Conservation (phyloP, 2,329 filamentous ascomycete genomes). For the Trichophyton schoenleinii region DNA sequence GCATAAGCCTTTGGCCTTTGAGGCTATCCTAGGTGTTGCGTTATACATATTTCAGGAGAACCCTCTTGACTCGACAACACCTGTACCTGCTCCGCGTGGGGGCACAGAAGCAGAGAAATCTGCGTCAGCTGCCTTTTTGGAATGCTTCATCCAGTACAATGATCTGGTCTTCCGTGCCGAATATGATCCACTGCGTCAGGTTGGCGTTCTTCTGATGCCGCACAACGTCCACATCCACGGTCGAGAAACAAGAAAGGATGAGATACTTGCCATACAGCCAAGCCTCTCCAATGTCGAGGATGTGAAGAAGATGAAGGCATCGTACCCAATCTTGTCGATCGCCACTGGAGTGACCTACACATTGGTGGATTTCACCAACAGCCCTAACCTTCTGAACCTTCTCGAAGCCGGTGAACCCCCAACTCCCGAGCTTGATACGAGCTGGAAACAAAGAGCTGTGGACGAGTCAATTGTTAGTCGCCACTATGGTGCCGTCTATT, state of each 20-base stretch:
- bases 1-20: conserved; percentile 47
- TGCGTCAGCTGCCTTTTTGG: conserved; percentile 11
- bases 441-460: conserved; percentile 14
- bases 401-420: conserved; percentile 18
- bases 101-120: not conserved
- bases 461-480: conserved; percentile 5
- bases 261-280: conserved; percentile 19
- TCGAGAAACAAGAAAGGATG: conserved; percentile 19
- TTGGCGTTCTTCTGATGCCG: conserved; percentile 52
- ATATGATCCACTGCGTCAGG: conserved; percentile 28
- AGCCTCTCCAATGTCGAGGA: conserved; percentile 17
- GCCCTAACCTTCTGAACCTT: conserved; percentile 16
- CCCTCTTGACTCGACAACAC: not conserved
- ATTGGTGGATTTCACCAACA: conserved; percentile 21
- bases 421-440: conserved; percentile 19
- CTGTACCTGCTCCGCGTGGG: not conserved
- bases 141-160: not conserved
- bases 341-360: conserved; percentile 56
- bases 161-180: conserved; percentile 31
- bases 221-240: conserved; percentile 53
- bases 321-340: conserved; percentile 46
- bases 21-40: conserved; percentile 48
- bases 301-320: conserved; percentile 19
- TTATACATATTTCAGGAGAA: conserved; percentile 33
- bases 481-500: conserved; percentile 23